Evolutionary conservation across 345 rosid genomes (phyloP).

Genomic region (Clarkia xantiana): DNA sequence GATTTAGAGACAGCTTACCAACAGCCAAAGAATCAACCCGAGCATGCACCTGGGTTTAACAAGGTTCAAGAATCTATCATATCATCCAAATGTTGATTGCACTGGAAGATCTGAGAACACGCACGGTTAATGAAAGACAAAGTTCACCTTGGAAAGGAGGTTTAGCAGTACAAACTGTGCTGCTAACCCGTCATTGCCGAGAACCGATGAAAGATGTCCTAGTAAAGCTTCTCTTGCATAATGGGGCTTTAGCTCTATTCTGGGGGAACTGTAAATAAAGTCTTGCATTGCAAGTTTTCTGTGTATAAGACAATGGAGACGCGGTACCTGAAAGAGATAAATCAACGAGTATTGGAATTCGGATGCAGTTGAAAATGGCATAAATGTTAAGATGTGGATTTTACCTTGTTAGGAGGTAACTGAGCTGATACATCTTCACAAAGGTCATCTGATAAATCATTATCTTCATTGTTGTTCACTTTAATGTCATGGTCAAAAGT

Average conservation of each 20-base stretch:
- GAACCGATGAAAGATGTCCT: constrained; percentile 50
- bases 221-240: constrained; percentile 45
- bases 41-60: constrained; percentile 48
- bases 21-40: constrained; percentile 72
- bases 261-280: constrained; percentile 33
- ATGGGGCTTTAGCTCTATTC: constrained; percentile 45
- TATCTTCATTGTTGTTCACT: constrained; percentile 24
- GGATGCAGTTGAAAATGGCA: no score
- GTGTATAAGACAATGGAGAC: constrained; percentile 71
- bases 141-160: constrained; percentile 59
- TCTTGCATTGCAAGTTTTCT: constrained; percentile 60
- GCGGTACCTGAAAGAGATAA: constrained; percentile 50
- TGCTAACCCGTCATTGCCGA: constrained; percentile 70
- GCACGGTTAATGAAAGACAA: not conserved
- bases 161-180: constrained; percentile 63
- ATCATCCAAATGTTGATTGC: not conserved
- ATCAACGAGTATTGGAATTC: no score
- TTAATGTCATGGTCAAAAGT: constrained; percentile 35
- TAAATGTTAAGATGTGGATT: no score
- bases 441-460: constrained; percentile 28
- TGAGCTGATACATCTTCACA: constrained; percentile 37
- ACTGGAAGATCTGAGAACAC: constrained; percentile 1
- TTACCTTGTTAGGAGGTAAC: constrained; percentile 49
- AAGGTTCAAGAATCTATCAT: not conserved
- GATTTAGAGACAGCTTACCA: constrained; percentile 77